Percentiles rank a stretch among this genome's conserved stretches.
phyloP scores from a whole-genome alignment of 2,329 filamentous ascomycete species.

The Cladorrhinum sp. region DNA sequence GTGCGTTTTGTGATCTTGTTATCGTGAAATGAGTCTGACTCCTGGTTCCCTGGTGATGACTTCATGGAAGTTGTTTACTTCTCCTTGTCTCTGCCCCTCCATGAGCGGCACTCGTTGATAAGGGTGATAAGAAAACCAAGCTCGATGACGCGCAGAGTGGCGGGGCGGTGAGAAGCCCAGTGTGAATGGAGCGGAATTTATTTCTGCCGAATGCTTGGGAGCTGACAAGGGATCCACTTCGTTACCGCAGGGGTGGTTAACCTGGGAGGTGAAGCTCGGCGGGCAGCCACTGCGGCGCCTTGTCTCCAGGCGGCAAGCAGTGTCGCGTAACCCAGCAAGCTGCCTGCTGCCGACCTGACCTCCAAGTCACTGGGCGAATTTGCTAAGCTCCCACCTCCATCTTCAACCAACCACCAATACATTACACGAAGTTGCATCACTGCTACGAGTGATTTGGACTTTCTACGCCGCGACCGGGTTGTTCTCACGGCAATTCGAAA shows the following conservation, averaged over 20 bases:
- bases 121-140: neutral
- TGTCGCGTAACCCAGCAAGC: conserved; percentile 41
- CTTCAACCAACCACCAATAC: conserved; percentile 11
- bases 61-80: neutral
- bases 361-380: conserved; percentile 11
- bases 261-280: conserved; percentile 23
- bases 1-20: neutral
- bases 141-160: neutral
- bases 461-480: neutral
- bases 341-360: conserved; percentile 21
- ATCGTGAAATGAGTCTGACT: neutral
- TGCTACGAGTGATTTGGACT: neutral
- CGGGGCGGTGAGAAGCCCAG: neutral
- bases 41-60: neutral
- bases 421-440: neutral
- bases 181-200: conserved; percentile 23
- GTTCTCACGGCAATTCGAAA: conserved; percentile 2
- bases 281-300: conserved; percentile 20
- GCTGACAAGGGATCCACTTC: neutral
- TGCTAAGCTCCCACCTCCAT: conserved; percentile 19
- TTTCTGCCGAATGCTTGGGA: conserved; percentile 15
- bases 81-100: neutral
- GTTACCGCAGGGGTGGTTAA: conserved; percentile 28
- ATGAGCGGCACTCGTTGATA: neutral
- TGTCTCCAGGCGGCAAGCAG: conserved; percentile 29